These are phyloP conservation scores for Pseudogymnoascus sp. DNA, from an alignment of 2,329 filamentous ascomycete species.

Conservation along the genomic window DNA sequence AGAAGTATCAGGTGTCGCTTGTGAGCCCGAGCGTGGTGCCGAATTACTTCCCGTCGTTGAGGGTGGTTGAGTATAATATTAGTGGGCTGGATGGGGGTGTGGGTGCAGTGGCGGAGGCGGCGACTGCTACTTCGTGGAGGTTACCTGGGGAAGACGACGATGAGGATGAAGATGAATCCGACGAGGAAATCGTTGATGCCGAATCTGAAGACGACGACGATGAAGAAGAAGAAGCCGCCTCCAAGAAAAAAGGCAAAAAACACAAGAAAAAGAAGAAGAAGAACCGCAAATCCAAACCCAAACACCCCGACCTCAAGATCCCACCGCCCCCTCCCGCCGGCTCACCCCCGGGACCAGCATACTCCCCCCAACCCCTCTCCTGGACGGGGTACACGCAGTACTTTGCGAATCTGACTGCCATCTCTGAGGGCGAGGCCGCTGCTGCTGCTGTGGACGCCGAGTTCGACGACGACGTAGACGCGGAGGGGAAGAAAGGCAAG, in stretches of 20 bases:
- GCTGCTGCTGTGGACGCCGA: constrained; percentile 14
- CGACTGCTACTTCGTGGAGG: constrained; percentile 16
- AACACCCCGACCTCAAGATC: constrained; percentile 52
- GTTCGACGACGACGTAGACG: constrained; percentile 15
- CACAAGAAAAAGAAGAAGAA: constrained; percentile 35
- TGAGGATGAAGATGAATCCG: constrained; percentile 10
- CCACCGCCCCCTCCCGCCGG: constrained; percentile 66
- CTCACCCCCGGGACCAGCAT: constrained; percentile 75
- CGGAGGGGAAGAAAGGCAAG: constrained; percentile 22
- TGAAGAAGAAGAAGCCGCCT: constrained; percentile 19
- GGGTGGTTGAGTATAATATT: constrained; percentile 93
- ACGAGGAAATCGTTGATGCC: constrained; percentile 14
- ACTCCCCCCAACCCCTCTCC: constrained; percentile 75
- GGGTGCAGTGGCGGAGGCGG: neutral
- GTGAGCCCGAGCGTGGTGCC: constrained; percentile 84
- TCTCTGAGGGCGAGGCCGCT: constrained; percentile 62
- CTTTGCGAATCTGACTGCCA: constrained; percentile 83
- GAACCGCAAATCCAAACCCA: constrained; percentile 44
- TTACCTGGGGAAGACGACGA: neutral
- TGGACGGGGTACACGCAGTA: constrained; percentile 80
- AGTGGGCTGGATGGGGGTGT: constrained; percentile 31
- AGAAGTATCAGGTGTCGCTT: constrained; percentile 74
- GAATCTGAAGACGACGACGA: constrained; percentile 19
- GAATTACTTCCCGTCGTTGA: constrained; percentile 81
- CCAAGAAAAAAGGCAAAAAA: constrained; percentile 30